Evolutionary conservation across 2,329 filamentous ascomycete genomes (phyloP).

Genomic region (Alternaria sp.): DNA sequence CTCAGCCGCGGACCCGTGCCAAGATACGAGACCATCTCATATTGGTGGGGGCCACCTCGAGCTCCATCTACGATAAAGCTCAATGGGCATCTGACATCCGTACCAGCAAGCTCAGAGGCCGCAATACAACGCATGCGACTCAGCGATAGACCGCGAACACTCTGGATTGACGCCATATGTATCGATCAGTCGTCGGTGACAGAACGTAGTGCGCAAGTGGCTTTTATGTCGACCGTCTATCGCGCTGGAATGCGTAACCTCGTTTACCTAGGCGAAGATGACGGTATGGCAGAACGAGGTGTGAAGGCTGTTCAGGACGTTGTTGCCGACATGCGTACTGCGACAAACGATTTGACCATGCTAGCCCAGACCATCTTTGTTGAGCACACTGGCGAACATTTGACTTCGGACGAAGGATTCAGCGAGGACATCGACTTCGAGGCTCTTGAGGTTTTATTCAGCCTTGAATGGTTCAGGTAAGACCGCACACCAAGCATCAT

Average conservation of each 20-base stretch:
- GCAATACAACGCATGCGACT: neutral
- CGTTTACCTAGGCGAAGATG: neutral
- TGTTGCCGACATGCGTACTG: accelerated
- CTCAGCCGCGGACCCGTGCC: accelerated
- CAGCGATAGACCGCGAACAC: neutral
- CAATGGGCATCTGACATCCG: accelerated
- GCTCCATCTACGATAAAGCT: accelerated
- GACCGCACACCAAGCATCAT: accelerated
- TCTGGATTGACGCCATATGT: neutral
- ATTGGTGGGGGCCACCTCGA: neutral
- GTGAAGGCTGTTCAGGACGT: neutral
- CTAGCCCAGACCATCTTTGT: accelerated
- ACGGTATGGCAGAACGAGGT: neutral
- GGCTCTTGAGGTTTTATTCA: neutral
- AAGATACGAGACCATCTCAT: neutral
- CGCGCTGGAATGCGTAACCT: neutral
- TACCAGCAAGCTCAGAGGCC: neutral
- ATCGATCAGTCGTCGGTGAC: neutral
- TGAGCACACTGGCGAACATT: no score
- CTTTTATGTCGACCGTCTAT: accelerated
- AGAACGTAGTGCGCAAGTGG: neutral
- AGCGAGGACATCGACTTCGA: accelerated
- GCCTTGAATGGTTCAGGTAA: neutral
- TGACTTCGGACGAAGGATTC: no score
- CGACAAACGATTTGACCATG: neutral